Conservation (phyloP, 1,139 yeast species). For the Candida sp. region DNA sequence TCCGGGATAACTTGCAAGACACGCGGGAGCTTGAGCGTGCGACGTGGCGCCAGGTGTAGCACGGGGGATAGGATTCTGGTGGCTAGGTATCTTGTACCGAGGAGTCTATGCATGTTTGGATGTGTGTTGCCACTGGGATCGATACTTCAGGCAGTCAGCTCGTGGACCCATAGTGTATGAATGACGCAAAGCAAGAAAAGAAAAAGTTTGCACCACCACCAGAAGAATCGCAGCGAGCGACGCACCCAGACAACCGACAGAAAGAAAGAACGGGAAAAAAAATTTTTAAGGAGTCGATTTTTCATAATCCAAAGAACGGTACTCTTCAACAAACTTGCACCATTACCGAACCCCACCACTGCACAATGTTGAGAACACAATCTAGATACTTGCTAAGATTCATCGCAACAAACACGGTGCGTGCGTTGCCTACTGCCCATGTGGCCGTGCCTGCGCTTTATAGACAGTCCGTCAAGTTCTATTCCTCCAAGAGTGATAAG, state of each 20-base stretch:
- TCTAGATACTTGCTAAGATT: constrained; percentile 9
- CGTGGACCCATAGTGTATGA: too few relatives aligned
- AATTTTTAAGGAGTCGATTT: neutral
- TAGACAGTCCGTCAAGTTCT: constrained; percentile 15
- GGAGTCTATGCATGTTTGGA: neutral
- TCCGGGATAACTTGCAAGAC: neutral
- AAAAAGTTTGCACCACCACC: neutral
- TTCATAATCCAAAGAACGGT: neutral
- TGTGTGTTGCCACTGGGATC: neutral
- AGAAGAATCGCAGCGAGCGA: neutral
- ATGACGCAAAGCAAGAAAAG: neutral
- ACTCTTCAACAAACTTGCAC: too few relatives aligned
- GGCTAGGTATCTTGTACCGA: neutral
- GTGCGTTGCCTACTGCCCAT: constrained; percentile 4
- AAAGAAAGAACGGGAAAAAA: neutral
- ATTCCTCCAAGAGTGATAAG: constrained; percentile 20
- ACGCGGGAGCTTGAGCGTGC: constrained; percentile 7
- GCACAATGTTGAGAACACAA: constrained; percentile 10
- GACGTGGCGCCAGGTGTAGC: neutral
- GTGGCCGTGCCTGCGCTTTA: constrained; percentile 1
- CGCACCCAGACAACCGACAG: neutral
- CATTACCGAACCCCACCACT: neutral
- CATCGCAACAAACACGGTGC: constrained; percentile 1
- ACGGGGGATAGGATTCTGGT: neutral
- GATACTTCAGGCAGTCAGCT: too few relatives aligned